Conservation (phyloP, 176 grass and related monocot genomes). For the Puccinellia tenuiflora region DNA sequence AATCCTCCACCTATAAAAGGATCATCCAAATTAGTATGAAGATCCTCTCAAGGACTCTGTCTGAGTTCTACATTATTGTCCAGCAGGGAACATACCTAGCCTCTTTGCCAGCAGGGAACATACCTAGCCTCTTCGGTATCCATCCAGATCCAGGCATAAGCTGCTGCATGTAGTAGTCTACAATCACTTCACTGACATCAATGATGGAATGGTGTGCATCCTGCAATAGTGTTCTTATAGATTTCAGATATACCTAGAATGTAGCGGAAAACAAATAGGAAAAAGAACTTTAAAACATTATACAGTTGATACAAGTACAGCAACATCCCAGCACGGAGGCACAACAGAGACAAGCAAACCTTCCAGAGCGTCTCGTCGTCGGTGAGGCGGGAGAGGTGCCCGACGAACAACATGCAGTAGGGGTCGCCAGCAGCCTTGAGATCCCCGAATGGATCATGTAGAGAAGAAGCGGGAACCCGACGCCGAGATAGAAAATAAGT, state of each 20-base stretch:
- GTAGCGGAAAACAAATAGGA: not conserved
- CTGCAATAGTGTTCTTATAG: conserved; percentile 23
- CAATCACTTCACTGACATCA: conserved; percentile 77
- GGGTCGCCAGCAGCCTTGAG: conserved; percentile 62
- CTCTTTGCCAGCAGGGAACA: conserved; percentile 30
- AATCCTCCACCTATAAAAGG: conserved; percentile 49
- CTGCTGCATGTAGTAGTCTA: conserved; percentile 88
- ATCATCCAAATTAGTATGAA: not conserved
- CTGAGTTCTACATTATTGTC: not conserved
- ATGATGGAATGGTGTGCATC: conserved; percentile 81
- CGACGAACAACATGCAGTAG: conserved; percentile 68
- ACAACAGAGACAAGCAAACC: conserved; percentile 12
- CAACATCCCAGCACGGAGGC: too few species aligned
- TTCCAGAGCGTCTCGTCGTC: conserved; percentile 55
- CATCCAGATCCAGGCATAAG: conserved; percentile 95
- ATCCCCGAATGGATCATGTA: conserved; percentile 74
- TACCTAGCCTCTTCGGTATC: conserved; percentile 88
- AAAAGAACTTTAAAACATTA: not conserved
- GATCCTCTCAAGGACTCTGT: not conserved
- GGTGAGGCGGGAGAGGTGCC: conserved; percentile 53
- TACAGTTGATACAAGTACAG: too few species aligned
- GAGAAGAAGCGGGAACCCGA: not conserved
- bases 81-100: conserved; percentile 43
- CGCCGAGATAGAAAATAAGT: too few species aligned
- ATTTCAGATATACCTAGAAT: not conserved